These are phyloP conservation scores for Malassezia vespertilionis DNA, from an alignment of 1,284 basidiomycete genomes.

Conservation along the genomic window DNA sequence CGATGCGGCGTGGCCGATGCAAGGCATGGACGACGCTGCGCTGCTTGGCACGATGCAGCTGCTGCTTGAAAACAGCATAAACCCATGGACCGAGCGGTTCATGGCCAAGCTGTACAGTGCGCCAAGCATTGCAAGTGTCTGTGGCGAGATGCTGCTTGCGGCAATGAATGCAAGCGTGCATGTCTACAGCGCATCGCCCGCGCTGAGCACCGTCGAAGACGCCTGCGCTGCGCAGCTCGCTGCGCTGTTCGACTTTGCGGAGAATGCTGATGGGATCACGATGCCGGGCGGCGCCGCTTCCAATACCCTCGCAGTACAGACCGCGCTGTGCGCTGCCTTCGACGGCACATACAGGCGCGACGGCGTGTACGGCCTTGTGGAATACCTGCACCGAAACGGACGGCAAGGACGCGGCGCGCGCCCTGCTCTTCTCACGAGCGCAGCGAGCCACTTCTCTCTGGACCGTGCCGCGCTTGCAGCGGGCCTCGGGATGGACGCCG, in stretches of 20 bases:
- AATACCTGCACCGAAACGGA: slow-evolving; percentile 13
- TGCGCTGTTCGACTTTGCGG: slow-evolving; percentile 28
- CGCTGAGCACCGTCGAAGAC: slow-evolving; percentile 46
- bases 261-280: slow-evolving; percentile 30
- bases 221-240: slow-evolving; percentile 29
- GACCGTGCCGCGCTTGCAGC: slow-evolving; percentile 49
- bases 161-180: slow-evolving; percentile 49
- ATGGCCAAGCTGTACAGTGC: slow-evolving; percentile 48
- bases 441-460: slow-evolving; percentile 45
- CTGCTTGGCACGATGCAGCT: slow-evolving; percentile 23
- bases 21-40: slow-evolving; percentile 1
- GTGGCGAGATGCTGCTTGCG: slow-evolving; percentile 47
- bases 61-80: slow-evolving; percentile 34
- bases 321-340: slow-evolving; percentile 47
- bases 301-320: slow-evolving; percentile 48
- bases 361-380: slow-evolving; percentile 27
- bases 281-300: slow-evolving; percentile 49
- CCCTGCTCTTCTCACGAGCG: slow-evolving; percentile 47
- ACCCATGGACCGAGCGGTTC: slow-evolving; percentile 41
- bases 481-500: slow-evolving; percentile 46
- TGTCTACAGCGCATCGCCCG: slow-evolving; percentile 49
- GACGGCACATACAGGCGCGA: slow-evolving; percentile 44
- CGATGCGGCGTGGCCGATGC: slow-evolving; percentile 16
- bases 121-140: slow-evolving; percentile 47
- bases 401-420: slow-evolving; percentile 19